These are phyloP conservation scores for peach (Prunus persica) DNA, from an alignment of 306 rosid species.

Conservation along the genomic window DNA sequence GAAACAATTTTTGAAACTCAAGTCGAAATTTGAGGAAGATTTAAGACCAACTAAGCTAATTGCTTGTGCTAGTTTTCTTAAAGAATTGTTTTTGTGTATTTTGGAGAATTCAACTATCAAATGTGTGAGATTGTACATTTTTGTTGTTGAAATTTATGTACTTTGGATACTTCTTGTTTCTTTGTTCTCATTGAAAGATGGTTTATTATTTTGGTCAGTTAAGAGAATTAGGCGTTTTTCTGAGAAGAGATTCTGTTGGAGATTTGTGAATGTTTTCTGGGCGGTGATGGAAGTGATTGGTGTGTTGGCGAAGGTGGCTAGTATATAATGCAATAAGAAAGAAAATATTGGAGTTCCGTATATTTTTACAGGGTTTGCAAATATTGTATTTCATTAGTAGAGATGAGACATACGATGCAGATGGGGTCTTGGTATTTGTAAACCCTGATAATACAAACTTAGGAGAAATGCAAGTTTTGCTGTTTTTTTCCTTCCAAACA, in stretches of 20 bases:
- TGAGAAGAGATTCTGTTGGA: not conserved
- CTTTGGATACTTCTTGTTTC: not conserved
- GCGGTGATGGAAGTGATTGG: not conserved
- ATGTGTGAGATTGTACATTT: not conserved
- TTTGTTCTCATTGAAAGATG: not conserved
- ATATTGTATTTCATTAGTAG: not conserved
- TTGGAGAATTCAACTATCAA: not conserved
- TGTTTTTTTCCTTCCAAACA: not conserved
- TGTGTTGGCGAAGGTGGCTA: not conserved
- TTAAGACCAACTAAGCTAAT: not conserved
- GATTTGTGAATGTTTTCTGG: not conserved
- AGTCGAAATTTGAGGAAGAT: not conserved
- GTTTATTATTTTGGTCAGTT: not conserved
- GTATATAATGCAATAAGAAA: not conserved
- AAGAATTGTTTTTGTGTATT: not conserved
- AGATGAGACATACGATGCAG: not conserved
- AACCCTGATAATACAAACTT: not conserved
- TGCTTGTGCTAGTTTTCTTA: not conserved
- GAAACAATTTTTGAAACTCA: not conserved
- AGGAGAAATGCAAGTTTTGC: not conserved
- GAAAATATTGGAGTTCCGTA: not conserved
- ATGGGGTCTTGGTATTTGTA: not conserved
- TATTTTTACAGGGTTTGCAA: not conserved
- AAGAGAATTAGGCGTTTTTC: not conserved
- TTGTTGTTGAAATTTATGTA: not conserved